Evolutionary conservation across 805 yeast genomes (phyloP).

Genomic region (Candida montana): DNA sequence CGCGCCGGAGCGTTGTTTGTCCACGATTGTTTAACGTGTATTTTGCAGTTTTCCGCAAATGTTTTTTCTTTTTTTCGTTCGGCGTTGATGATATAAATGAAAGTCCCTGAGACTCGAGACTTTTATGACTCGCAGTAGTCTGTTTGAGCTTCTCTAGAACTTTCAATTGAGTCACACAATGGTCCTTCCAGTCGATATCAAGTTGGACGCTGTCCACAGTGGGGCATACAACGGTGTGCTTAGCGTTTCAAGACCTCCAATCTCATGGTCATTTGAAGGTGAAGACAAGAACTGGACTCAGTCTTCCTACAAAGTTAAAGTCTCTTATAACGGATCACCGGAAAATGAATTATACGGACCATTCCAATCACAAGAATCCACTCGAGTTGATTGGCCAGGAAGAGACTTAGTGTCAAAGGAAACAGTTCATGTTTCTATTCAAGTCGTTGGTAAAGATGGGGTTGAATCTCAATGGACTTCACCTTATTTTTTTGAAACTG

Average conservation of each 20-base stretch:
- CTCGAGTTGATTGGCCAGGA: slow-evolving; percentile 12
- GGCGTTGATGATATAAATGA: no score
- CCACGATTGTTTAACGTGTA: no score
- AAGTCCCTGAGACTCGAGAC: no score
- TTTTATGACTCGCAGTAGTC: no score
- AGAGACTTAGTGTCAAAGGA: slow-evolving; percentile 9
- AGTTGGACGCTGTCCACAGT: slow-evolving; percentile 5
- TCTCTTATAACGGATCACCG: slow-evolving; percentile 3
- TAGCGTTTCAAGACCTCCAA: slow-evolving; percentile 6
- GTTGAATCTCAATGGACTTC: slow-evolving; percentile 12
- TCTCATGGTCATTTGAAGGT: slow-evolving; percentile 13
- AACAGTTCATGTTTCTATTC: slow-evolving; percentile 2
- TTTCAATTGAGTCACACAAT: no score
- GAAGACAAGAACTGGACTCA: slow-evolving; percentile 13
- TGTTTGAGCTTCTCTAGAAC: no score
- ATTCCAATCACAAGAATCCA: slow-evolving; percentile 1
- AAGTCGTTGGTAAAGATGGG: slow-evolving; percentile 13
- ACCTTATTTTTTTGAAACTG: not conserved
- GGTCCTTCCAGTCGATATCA: slow-evolving; percentile 7
- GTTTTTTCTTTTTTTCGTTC: no score
- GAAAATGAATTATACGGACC: not conserved
- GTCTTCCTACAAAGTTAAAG: slow-evolving; percentile 4
- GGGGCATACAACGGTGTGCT: slow-evolving; percentile 8
- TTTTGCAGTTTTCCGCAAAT: no score
- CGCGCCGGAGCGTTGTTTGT: no score